Base-by-base conservation (phyloP, 495 filamentous ascomycete species). In the Chaetomium tenue region DNA sequence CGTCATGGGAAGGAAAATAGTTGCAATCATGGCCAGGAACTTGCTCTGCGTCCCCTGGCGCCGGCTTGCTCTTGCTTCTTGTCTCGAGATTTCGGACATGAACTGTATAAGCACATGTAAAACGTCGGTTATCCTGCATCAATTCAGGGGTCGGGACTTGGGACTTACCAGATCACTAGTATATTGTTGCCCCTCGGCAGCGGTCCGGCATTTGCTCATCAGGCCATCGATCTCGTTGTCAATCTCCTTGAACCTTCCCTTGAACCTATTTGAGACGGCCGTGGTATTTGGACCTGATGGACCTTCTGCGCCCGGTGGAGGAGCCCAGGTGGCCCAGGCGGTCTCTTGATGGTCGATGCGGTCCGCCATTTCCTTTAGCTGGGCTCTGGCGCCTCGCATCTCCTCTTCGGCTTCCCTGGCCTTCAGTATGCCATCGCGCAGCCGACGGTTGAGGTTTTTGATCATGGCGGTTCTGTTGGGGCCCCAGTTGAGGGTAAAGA, bases 1-100 rank as follows among this genome's bases (percentile, higher is more conserved):
- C 30, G 66, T 65, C 4, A 63, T 60, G 5, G 67, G 67, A 22
- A 69, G 67, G 52, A 65, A 69, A 3, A 63, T 11, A 55, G 65
- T 66, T 6, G 67, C 67, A n/a, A 66, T 60, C n/a, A 66, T 53
- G 5, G 62, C 67, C 20, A 69, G 59, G 1, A 58, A 60, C 2
- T 37, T 60, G 50, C 63, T 63, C 0, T 33, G 16, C 18, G 16
- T 48, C 16, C 63, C 60, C 33, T 68, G 50, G 13, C 47, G 60
- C 2, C 65, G 22, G 2, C 54, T 37, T 9, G 26, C 26, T 3
- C 44, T 6, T 39, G 54, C 60, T 37, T 60, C 65, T 20, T 53
- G 15, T 37, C 51, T 60, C 37, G 58, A 26, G 9, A 62, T 18
- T 22, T 68, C 62, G 0, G 51, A 30, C 58, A 68, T 62, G 16